Conservation (phyloP, 768 basidiomycete species). For the Candolleomyces aberdarensis region DNA sequence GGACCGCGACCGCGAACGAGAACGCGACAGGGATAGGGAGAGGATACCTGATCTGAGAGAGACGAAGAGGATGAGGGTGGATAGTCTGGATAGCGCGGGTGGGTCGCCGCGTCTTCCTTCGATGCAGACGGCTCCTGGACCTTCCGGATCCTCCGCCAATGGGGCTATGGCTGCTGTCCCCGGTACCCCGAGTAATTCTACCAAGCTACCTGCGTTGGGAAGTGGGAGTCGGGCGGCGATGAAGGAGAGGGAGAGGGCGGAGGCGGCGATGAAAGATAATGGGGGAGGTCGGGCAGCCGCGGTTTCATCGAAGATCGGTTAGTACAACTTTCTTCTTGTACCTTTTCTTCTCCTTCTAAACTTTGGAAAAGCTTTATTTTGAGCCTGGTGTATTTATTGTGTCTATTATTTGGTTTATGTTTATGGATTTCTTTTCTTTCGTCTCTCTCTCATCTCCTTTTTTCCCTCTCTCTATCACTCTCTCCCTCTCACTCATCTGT, state of each 20-base stretch:
- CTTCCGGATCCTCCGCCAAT: too few relatives aligned
- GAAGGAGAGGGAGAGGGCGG: conserved; percentile 7
- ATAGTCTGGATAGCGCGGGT: neutral
- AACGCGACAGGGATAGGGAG: conserved; percentile 11
- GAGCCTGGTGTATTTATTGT: neutral
- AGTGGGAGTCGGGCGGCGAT: neutral
- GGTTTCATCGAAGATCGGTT: neutral
- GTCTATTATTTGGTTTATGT: neutral
- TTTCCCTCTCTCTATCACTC: neutral
- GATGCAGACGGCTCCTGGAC: neutral
- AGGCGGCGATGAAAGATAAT: neutral
- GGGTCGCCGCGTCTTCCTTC: neutral
- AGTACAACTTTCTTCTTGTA: neutral
- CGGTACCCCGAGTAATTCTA: neutral
- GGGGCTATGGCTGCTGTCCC: too few relatives aligned
- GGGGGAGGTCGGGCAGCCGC: neutral
- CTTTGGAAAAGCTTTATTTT: neutral
- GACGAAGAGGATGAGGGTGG: conserved; percentile 7
- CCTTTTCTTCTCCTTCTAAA: neutral
- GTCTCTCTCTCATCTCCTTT: neutral
- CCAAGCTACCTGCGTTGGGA: neutral
- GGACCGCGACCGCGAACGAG: conserved; percentile 17
- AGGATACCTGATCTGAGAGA: conserved; percentile 8
- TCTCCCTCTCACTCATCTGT: neutral
- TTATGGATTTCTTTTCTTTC: neutral